phyloP scores from a whole-genome alignment of 1,139 yeast genomes.

The Geotrichum aggregatum region DNA sequence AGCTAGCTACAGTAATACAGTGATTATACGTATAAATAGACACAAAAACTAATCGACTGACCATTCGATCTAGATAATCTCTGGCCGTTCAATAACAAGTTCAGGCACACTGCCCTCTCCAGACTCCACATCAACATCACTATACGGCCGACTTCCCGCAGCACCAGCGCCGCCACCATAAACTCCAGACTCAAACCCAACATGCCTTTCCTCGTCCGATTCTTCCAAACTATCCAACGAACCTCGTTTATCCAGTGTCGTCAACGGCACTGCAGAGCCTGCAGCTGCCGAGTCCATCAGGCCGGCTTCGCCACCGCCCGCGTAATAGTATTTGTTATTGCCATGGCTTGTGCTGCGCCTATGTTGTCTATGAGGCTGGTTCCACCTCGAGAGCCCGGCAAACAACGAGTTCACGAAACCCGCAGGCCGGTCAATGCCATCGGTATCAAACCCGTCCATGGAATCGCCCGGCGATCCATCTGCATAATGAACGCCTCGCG shows the following conservation, averaged over 20 bases:
- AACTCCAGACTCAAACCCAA: not conserved
- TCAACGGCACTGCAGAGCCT: slow-evolving; percentile 1
- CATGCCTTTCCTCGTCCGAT: slow-evolving; percentile 8
- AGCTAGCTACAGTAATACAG: too few species aligned
- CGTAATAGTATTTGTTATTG: not conserved
- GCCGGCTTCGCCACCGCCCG: not conserved
- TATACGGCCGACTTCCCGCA: slow-evolving; percentile 1
- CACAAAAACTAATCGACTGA: not conserved
- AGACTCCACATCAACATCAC: slow-evolving; percentile 3
- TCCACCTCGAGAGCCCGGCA: slow-evolving; percentile 21
- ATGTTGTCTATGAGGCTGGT: slow-evolving; percentile 7
- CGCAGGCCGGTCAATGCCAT: slow-evolving; percentile 10
- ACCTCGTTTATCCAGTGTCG: slow-evolving; percentile 8
- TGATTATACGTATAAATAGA: too few species aligned
- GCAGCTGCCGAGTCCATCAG: not conserved
- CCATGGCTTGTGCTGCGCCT: slow-evolving; percentile 7
- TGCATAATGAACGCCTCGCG: slow-evolving; percentile 23
- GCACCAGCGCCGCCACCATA: not conserved
- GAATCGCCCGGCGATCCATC: slow-evolving; percentile 19
- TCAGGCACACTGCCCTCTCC: slow-evolving; percentile 5
- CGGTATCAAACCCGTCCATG: slow-evolving; percentile 10
- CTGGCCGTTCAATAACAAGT: slow-evolving; percentile 7
- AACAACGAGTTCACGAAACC: slow-evolving; percentile 16
- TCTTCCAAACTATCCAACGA: slow-evolving; percentile 14
- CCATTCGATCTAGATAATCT: not conserved